phyloP scores from a whole-genome alignment of 345 rosid genomes.

The Eucalyptus camaldulensis region DNA sequence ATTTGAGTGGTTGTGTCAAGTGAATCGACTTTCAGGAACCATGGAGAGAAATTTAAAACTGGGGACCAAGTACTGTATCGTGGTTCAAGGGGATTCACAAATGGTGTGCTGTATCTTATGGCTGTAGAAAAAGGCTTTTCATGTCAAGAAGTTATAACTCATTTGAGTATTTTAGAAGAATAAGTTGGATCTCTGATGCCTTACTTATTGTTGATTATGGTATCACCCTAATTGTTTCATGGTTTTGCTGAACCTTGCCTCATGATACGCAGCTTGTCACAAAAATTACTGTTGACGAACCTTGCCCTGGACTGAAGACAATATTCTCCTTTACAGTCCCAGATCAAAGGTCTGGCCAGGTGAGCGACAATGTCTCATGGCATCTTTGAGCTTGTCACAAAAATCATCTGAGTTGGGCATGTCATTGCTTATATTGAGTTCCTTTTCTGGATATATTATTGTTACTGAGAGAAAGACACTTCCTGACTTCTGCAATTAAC shows the following conservation, averaged over 20 bases:
- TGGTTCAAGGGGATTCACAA: background rate
- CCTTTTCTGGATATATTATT: background rate
- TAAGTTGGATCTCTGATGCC: background rate
- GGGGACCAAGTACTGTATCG: background rate
- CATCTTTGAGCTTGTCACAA: background rate
- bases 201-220: background rate
- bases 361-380: background rate
- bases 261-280: conserved; percentile 35
- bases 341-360: conserved; percentile 93
- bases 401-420: background rate
- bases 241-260: background rate
- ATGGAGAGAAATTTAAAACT: background rate
- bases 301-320: conserved; percentile 75
- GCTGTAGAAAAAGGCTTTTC: background rate
- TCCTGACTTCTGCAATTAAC: conserved; percentile 1
- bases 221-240: background rate
- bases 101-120: background rate
- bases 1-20: background rate
- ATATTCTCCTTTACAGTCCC: conserved; percentile 70
- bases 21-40: background rate
- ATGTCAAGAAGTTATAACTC: background rate
- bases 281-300: conserved; percentile 61
- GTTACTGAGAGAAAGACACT: background rate
- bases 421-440: background rate
- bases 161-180: background rate